Percentiles rank a stretch among this genome's conserved stretches.
Evolutionary conservation across 345 rosid species (phyloP).

Genomic region (Boechera divaricarpa): DNA sequence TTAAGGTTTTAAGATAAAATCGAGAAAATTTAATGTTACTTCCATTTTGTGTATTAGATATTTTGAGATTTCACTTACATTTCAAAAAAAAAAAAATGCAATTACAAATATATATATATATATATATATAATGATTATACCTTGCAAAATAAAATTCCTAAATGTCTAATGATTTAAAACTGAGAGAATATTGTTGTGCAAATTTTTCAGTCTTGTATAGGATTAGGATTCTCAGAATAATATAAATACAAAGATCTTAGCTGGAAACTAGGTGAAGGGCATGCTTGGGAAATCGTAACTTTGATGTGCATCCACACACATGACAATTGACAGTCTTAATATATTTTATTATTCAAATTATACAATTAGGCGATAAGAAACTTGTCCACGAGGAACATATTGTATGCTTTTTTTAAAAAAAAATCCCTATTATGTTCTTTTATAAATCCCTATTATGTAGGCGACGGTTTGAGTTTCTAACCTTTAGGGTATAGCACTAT

Average conservation of each 20-base stretch:
- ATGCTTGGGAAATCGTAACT: neutral
- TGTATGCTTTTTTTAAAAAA: neutral
- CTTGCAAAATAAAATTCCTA: neutral
- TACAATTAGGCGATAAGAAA: neutral
- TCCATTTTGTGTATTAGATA: too few relatives aligned
- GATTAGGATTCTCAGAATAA: neutral
- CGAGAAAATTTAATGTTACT: too few relatives aligned
- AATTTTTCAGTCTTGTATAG: neutral
- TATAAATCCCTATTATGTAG: too few relatives aligned
- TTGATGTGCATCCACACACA: slow-evolving; percentile 23
- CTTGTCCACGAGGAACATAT: slow-evolving; percentile 35
- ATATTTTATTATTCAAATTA: slow-evolving; percentile 1
- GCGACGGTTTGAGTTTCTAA: too few relatives aligned
- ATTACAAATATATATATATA: too few relatives aligned
- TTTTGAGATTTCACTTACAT: neutral
- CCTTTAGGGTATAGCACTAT: too few relatives aligned
- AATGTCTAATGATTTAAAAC: neutral
- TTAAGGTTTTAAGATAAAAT: too few relatives aligned
- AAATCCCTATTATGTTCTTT: neutral
- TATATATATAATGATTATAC: neutral
- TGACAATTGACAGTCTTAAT: neutral
- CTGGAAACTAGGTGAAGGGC: slow-evolving; percentile 34
- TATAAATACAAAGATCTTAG: neutral
- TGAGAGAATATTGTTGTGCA: too few relatives aligned
- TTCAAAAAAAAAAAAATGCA: too few relatives aligned